Percentiles rank a stretch among this genome's conserved stretches.
phyloP scores from a whole-genome alignment of 306 rosid species.

The Rubus parviflorus region DNA sequence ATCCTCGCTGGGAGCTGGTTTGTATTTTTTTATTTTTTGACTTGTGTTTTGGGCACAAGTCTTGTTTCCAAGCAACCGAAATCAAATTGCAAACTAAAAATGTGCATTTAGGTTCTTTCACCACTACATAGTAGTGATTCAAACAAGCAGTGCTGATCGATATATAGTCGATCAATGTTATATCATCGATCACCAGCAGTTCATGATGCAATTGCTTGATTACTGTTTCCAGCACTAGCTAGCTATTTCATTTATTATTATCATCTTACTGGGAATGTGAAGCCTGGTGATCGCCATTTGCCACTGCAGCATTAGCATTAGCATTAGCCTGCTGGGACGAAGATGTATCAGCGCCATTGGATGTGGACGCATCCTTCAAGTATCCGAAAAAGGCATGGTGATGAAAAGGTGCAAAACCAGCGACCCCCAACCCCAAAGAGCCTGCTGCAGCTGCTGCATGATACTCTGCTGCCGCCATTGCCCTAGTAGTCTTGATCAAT shows the following conservation, averaged over 20 bases:
- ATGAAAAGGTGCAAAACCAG: constrained; percentile 48
- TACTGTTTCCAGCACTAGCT: neutral
- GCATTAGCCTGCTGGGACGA: neutral
- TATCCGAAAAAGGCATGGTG: constrained; percentile 40
- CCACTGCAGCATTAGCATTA: neutral
- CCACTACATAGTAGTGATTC: neutral
- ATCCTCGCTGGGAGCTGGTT: constrained; percentile 57
- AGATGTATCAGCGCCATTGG: constrained; percentile 29
- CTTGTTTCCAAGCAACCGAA: neutral
- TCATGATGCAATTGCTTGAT: neutral
- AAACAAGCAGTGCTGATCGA: neutral
- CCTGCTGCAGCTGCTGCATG: constrained; percentile 20
- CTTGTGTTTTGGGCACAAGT: too few relatives aligned
- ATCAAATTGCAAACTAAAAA: neutral
- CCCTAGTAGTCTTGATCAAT: constrained; percentile 5
- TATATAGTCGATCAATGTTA: too few relatives aligned
- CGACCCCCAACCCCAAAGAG: constrained; percentile 16
- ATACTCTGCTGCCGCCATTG: neutral
- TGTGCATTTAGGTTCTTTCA: neutral
- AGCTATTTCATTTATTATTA: neutral
- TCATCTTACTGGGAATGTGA: neutral
- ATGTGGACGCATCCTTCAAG: constrained; percentile 24
- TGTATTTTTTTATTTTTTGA: neutral
- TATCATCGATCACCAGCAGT: neutral
- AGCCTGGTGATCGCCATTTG: constrained; percentile 8